Percentiles rank a stretch among this genome's conserved stretches.
These are phyloP conservation scores for Mimosa pudica DNA, from an alignment of 306 rosid genomes.

Conservation along the genomic window DNA sequence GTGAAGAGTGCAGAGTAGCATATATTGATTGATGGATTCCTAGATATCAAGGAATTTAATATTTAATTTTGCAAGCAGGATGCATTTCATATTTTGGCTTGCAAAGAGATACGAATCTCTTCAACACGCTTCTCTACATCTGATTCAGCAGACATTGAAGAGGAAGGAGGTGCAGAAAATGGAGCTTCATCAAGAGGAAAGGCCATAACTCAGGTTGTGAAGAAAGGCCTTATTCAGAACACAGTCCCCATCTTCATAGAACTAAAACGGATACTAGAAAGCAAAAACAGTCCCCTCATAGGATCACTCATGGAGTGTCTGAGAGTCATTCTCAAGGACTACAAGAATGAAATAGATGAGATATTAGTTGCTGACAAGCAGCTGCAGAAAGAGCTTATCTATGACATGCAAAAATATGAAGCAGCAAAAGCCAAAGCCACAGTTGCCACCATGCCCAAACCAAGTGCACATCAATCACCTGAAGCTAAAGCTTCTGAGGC, in stretches of 20 bases:
- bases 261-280: conserved; percentile 79
- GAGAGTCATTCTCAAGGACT: conserved; percentile 79
- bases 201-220: conserved; percentile 77
- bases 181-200: conserved; percentile 69
- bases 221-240: conserved; percentile 81
- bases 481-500: conserved; percentile 34
- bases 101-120: conserved; percentile 84
- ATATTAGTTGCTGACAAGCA: conserved; percentile 91
- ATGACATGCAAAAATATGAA: conserved; percentile 86
- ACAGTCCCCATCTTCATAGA: conserved; percentile 89
- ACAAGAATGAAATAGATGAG: conserved; percentile 89
- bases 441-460: conserved; percentile 51
- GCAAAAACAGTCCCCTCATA: conserved; percentile 84
- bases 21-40: too few relatives aligned
- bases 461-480: conserved; percentile 45
- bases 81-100: conserved; percentile 72
- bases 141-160: conserved; percentile 74
- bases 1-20: too few relatives aligned
- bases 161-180: conserved; percentile 66
- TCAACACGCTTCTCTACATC: conserved; percentile 55
- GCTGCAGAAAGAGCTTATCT: conserved; percentile 86
- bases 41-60: not conserved
- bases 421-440: conserved; percentile 66
- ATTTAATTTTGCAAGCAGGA: conserved; percentile 54
- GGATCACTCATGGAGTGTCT: conserved; percentile 97